Evolutionary conservation across 2,329 filamentous ascomycete genomes (phyloP).

Genomic region (Phialophora verrucosa): DNA sequence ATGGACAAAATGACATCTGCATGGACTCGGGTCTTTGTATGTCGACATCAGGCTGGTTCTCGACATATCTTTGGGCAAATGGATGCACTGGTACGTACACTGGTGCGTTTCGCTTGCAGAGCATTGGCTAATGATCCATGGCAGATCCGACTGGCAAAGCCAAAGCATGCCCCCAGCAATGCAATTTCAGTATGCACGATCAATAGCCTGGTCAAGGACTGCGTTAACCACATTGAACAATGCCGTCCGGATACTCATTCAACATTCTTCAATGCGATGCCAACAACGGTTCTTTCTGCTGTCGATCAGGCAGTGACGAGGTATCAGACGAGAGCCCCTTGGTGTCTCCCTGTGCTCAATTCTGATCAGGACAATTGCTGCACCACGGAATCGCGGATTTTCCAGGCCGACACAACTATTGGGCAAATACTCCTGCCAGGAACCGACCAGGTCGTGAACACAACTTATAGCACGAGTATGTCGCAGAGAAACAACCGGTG

Average conservation of each 20-base stretch:
- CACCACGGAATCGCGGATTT: slow-evolving; percentile 8
- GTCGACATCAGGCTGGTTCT: slow-evolving; percentile 25
- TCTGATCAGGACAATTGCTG: slow-evolving; percentile 26
- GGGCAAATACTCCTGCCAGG: slow-evolving; percentile 27
- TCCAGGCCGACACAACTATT: slow-evolving; percentile 21
- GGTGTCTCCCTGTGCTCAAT: neutral
- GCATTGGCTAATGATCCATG: neutral
- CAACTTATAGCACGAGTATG: slow-evolving; percentile 25
- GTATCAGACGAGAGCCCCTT: neutral
- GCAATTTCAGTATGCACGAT: slow-evolving; percentile 22
- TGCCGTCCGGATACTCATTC: slow-evolving; percentile 15
- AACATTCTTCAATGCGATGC: slow-evolving; percentile 25
- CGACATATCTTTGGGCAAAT: slow-evolving; percentile 25
- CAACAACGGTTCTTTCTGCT: slow-evolving; percentile 27
- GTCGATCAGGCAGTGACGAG: slow-evolving; percentile 19
- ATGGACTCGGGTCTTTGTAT: slow-evolving; percentile 28
- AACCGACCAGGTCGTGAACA: slow-evolving; percentile 20
- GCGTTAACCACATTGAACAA: neutral
- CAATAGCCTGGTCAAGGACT: neutral
- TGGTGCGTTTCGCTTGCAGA: neutral
- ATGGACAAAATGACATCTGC: slow-evolving; percentile 28
- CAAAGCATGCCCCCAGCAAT: slow-evolving; percentile 26
- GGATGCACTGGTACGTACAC: slow-evolving; percentile 18
- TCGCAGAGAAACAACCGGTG: neutral
- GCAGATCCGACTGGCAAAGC: slow-evolving; percentile 26